Evolutionary conservation across 1,139 yeast genomes (phyloP).

Genomic region (Candida glucosophila): DNA sequence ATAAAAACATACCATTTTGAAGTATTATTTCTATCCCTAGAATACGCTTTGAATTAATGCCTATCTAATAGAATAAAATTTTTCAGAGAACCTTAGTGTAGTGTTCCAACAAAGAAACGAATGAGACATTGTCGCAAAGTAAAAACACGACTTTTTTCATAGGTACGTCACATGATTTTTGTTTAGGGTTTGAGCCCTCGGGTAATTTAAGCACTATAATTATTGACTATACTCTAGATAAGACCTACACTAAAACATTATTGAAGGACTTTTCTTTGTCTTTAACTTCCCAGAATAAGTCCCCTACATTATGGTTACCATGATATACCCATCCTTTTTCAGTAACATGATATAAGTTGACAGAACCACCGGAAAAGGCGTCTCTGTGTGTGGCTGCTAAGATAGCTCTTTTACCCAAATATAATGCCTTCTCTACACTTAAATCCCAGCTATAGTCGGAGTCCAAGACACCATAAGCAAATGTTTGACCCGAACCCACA

Average conservation of each 20-base stretch:
- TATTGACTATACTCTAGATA: too few relatives aligned
- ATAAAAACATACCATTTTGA: too few relatives aligned
- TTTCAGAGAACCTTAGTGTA: too few relatives aligned
- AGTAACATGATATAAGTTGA: constrained; percentile 86
- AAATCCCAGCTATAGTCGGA: constrained; percentile 87
- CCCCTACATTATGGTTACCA: constrained; percentile 91
- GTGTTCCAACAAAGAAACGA: too few relatives aligned
- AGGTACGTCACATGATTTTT: too few relatives aligned
- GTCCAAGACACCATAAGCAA: constrained; percentile 98
- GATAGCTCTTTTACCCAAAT: constrained; percentile 90
- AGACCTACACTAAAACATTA: constrained; percentile 71
- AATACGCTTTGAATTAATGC: too few relatives aligned
- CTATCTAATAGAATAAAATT: too few relatives aligned
- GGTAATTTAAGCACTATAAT: too few relatives aligned
- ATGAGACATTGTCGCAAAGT: too few relatives aligned
- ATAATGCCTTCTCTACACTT: constrained; percentile 85
- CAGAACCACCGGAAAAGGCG: constrained; percentile 96
- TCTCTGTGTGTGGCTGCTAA: constrained; percentile 98
- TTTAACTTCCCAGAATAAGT: constrained; percentile 86
- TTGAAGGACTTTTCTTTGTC: constrained; percentile 84
- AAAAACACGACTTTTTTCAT: too few relatives aligned
- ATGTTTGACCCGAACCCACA: constrained; percentile 98
- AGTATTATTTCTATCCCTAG: too few relatives aligned
- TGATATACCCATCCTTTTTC: constrained; percentile 94
- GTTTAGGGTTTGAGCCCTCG: too few relatives aligned